Evolutionary conservation across 2,329 filamentous ascomycete species (phyloP), one percentile per base, ranked within the genome.

Genomic region (Didymellaceae sp.): DNA sequence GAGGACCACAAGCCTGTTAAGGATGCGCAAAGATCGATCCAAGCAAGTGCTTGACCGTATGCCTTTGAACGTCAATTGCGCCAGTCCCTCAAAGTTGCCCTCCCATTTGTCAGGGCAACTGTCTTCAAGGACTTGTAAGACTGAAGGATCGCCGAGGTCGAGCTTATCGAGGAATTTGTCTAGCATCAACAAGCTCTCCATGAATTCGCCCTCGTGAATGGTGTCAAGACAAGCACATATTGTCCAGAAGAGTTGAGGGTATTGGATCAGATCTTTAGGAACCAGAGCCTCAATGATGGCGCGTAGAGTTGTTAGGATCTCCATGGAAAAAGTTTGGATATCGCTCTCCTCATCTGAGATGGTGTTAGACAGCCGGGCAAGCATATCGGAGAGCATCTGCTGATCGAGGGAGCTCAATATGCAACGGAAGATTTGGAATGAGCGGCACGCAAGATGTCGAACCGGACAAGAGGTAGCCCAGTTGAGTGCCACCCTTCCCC

Each of bases 381-480:
- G 84, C 91, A 99, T 99, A 66, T 99, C 94, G 2, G 91, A 91
- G 13, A 99, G 82, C 93, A 97, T 99, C 49, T 86, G 82, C 61
- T 95, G 91, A 67, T 99, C 93, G 17, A 97, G 77, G 0, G 89
- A 91, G 13, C 90, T 95, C 21, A 96, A 83, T 45, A 97, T 92
- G 68, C 93, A 97, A 24, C 94, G 84, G 76, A 97, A 99, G 9
- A 99, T 88, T 69, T 99, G 95, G 74, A 99, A 97, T 0, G 95
- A 99, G 21, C 94, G 87, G 69, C 95, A 99, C 2, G 94, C 94
- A 42, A 99, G 80, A 75, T 99, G 94, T 39, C 93, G 82, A 5
- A 99, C 95, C 0, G 94, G 91, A 69, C 95, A 99, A 3, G 92
- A 96, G 0, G 94, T 97, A 8, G 94, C 95, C 94, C 94, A 99